Conservation (phyloP, 352 stramenopile genomes). For the Globisporangium megalacanthum region DNA sequence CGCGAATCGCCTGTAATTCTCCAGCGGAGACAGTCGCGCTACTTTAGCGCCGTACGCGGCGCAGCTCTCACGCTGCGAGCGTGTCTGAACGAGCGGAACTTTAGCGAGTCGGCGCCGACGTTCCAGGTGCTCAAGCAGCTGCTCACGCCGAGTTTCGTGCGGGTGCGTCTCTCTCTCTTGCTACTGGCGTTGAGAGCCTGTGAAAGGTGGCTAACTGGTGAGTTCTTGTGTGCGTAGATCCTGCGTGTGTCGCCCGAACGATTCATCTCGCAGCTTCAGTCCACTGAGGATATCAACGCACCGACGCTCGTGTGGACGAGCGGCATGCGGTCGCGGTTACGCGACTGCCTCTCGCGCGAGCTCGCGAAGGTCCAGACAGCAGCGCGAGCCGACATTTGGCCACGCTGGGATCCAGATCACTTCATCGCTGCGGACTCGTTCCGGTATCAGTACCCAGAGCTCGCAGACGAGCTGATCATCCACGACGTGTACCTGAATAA, state of each 20-base stretch:
- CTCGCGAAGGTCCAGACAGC: constrained; percentile 65
- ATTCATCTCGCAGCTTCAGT: constrained; percentile 61
- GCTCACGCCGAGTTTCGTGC: constrained; percentile 71
- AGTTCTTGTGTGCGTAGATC: constrained; percentile 25
- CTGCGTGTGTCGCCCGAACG: constrained; percentile 47
- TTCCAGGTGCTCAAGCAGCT: constrained; percentile 70
- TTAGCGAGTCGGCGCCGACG: constrained; percentile 22
- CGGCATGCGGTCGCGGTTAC: constrained; percentile 57
- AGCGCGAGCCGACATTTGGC: constrained; percentile 46
- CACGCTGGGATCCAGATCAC: constrained; percentile 75
- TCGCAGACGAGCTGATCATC: constrained; percentile 69
- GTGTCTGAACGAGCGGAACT: constrained; percentile 43
- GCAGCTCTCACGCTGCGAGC: constrained; percentile 52
- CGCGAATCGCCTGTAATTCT: constrained; percentile 15
- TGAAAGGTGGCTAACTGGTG: not conserved
- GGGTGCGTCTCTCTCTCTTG: constrained; percentile 25
- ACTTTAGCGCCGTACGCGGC: constrained; percentile 45
- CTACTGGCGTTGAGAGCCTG: no score
- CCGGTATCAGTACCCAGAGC: constrained; percentile 76
- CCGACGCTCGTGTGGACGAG: constrained; percentile 72
- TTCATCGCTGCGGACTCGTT: constrained; percentile 85
- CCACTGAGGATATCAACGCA: constrained; percentile 50
- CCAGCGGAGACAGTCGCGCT: constrained; percentile 31
- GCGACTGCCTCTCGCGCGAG: constrained; percentile 46
- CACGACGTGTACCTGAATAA: constrained; percentile 82